Percentiles rank a stretch among this genome's conserved stretches.
Evolutionary conservation across 208 protist genomes (phyloP).

Genomic region (Acanthamoeba sp.): DNA sequence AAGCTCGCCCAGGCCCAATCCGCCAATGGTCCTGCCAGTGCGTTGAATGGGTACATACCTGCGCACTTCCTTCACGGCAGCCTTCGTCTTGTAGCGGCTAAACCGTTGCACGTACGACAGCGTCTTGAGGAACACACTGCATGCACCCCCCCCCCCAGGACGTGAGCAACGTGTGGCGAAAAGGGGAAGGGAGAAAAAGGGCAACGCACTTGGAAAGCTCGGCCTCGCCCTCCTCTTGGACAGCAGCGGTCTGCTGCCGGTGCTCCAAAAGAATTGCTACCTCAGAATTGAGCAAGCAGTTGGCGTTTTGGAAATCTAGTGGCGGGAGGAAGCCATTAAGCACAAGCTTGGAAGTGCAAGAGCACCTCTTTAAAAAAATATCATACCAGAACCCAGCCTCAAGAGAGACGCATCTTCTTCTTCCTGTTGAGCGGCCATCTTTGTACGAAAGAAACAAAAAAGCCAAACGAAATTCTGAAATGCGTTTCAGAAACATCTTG

Average conservation of each 20-base stretch:
- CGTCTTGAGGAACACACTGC: slow-evolving; percentile 83
- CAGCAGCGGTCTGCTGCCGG: slow-evolving; percentile 51
- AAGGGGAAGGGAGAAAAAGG: neutral
- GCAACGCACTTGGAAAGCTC: slow-evolving; percentile 78
- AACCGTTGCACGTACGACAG: slow-evolving; percentile 82
- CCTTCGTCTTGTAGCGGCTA: slow-evolving; percentile 83
- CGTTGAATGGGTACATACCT: neutral
- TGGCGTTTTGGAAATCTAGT: slow-evolving; percentile 78
- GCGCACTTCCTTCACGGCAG: slow-evolving; percentile 82
- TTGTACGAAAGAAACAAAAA: neutral
- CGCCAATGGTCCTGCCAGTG: neutral
- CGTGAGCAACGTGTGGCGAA: neutral
- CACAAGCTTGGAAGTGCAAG: no score
- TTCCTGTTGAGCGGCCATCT: slow-evolving; percentile 46
- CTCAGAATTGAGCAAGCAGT: slow-evolving; percentile 83
- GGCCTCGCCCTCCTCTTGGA: neutral
- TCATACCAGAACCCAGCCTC: slow-evolving; percentile 31
- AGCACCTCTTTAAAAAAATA: neutral
- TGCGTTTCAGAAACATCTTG: no score
- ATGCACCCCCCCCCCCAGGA: neutral
- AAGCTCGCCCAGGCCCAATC: no score
- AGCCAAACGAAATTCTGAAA: no score
- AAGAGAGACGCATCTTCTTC: slow-evolving; percentile 75
- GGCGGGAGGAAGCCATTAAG: neutral
- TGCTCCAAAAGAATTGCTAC: slow-evolving; percentile 81